Base-by-base conservation (phyloP, 2,329 filamentous ascomycete genomes). In the Neofusicoccum ribis region DNA sequence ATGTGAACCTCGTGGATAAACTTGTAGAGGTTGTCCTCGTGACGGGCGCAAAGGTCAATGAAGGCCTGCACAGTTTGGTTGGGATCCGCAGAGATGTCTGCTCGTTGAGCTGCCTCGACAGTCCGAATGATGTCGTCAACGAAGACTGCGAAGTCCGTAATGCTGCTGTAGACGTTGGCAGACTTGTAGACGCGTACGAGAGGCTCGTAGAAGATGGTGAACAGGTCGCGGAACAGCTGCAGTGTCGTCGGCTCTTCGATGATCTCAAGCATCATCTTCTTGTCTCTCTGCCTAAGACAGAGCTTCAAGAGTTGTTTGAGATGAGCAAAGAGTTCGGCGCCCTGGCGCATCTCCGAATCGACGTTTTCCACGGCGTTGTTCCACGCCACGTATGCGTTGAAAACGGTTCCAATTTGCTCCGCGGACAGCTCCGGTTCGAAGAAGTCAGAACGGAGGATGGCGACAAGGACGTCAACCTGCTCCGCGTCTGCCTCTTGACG, bases 31-130 rank as follows among this genome's bases (percentile, higher is more conserved):
- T 96, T 96, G 76, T 96, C 88, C 78, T 99, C 92, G 76, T 99
- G 95, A 49, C 95, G 88, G 70, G 92, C 90, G 77, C 95, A 99
- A 23, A 99, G 85, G 74, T 99, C 95, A 73, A 99, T 99, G 74
- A 99, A 99, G 15, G 93, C 90, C 76, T 99, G 95, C 1, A 99
- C 95, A 0, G 95, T 99, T 81, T 97, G 93, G 76, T 99, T 99
- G 4, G 95, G 95, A 76, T 99, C 95, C 1, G 94, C 93, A 2
- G 92, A 93, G 51, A 95, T 90, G 75, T 98, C 95, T 75, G 89
- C 87, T 36, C 85, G 81, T 70, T 90, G 88, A 44, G 86, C 87
- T 49, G 84, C 84, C 72, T 89, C 87, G 61, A 90, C 86, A 69
- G 93, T 92, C 73, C 88, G 85, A 70, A 98, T 97, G 75, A 93